Evolutionary conservation across 169 alveolate genomes (phyloP), one percentile per base, ranked within the genome.

Genomic region (Eimeria falciformis): DNA sequence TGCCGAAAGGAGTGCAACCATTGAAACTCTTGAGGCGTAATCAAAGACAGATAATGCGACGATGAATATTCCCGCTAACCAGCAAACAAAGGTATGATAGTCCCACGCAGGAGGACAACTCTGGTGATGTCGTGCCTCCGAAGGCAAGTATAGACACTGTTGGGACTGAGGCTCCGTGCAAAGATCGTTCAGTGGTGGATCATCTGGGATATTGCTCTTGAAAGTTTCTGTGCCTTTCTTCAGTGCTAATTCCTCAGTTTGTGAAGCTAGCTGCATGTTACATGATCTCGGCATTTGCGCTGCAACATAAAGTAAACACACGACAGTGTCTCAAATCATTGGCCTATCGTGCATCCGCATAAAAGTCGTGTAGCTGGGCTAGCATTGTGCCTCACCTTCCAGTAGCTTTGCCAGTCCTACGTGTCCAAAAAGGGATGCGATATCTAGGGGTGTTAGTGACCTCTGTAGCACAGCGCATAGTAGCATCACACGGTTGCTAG

Each of bases 371-470:
- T 33, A 33, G 40, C 40, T 33, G 4, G 40, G 40, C 40, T 33
- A 33, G 40, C 40, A 33, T 33, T 33, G 29, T 0, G 46, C 37
- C 90, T 53, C 62, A 81, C 90, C 90, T 65, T 81, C 90, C 62
- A 81, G 62, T 17, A 56, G 27, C 90, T 81, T 81, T 56, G 90
- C 90, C 90, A 81, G n/a, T 17, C 77, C 78, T 25, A 40, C 37
- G 58, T 81, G 90, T 47, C 68, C 68, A 65, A 81, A 81, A 25
- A 81, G 46, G 77, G 45, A 81, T 6, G 90, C 90, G 78, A 81
- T 75, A 81, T 81, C 90, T 56, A 81, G 62, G 23, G 90, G 77
- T 58, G 90, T 81, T 37, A 81, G 58, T 18, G 90, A 81, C 62
- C 90, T 81, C 90, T 81, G 90, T 75, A 81, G 18, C 90, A 37